A percentile compares a stretch with the other conserved stretches of the same genome.
Conservation (phyloP, 768 basidiomycete genomes). For the Suillus subluteus region DNA sequence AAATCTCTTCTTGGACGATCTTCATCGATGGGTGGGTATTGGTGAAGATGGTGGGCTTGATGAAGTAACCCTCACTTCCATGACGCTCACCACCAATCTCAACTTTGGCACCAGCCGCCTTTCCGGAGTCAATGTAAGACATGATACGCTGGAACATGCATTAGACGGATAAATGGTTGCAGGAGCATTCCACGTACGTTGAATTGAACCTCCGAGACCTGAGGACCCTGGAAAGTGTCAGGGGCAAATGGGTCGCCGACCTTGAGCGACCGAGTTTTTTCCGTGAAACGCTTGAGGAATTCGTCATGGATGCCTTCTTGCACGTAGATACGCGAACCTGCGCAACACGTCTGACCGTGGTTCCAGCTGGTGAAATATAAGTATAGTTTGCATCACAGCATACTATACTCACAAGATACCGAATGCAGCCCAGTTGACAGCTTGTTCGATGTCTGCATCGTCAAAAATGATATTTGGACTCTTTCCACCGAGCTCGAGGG, state of each 20-base stretch:
- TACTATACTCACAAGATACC: conserved; percentile 65
- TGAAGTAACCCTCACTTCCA: conserved; percentile 69
- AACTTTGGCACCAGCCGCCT: conserved; percentile 68
- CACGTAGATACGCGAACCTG: conserved; percentile 82
- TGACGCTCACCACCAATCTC: conserved; percentile 63
- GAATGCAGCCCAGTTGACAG: conserved; percentile 65
- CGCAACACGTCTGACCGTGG: conserved; percentile 79
- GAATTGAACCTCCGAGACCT: conserved; percentile 76
- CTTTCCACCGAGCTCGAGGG: conserved; percentile 84
- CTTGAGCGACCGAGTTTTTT: conserved; percentile 54
- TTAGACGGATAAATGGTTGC: neutral
- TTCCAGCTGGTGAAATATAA: conserved; percentile 52
- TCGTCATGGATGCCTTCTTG: conserved; percentile 80
- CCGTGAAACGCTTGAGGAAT: conserved; percentile 65
- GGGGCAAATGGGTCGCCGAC: conserved; percentile 72
- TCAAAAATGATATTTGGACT: conserved; percentile 73
- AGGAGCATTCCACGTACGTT: conserved; percentile 48
- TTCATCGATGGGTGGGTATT: conserved; percentile 70
- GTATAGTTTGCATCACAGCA: conserved; percentile 15
- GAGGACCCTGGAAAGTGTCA: conserved; percentile 73
- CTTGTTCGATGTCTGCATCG: conserved; percentile 71
- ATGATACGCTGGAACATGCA: conserved; percentile 61
- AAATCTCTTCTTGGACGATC: conserved; percentile 78
- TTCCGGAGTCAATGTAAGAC: conserved; percentile 78
- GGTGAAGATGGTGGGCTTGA: conserved; percentile 77